These are phyloP conservation scores for Cenchrus purpureus DNA, from an alignment of 176 grass and related monocot genomes.

Conservation along the genomic window DNA sequence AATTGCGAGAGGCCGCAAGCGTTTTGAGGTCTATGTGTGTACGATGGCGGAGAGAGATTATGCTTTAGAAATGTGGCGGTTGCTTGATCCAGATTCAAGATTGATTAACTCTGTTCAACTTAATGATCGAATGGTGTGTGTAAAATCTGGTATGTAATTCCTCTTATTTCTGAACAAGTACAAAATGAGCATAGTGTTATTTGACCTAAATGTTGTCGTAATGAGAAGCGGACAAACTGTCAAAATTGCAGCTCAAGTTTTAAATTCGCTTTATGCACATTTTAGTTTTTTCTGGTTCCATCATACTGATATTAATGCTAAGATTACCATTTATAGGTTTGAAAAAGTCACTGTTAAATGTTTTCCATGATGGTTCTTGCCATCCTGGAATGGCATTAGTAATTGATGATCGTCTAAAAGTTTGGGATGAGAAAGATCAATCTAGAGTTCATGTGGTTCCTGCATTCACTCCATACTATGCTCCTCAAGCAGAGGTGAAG, in stretches of 20 bases:
- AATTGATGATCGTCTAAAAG: constrained; percentile 95
- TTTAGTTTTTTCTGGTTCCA: constrained; percentile 33
- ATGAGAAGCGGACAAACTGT: constrained; percentile 15
- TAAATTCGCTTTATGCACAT: background rate
- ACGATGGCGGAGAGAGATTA: constrained; percentile 99
- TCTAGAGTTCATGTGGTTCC: constrained; percentile 93
- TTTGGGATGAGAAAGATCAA: constrained; percentile 99
- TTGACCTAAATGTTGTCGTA: background rate
- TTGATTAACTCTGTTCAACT: constrained; percentile 85
- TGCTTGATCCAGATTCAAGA: constrained; percentile 93
- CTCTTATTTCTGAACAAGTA: constrained; percentile 13
- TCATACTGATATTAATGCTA: constrained; percentile 33
- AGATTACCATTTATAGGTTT: constrained; percentile 52
- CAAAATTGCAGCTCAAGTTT: background rate
- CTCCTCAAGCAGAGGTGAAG: constrained; percentile 93
- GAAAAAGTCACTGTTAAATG: constrained; percentile 87
- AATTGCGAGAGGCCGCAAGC: constrained; percentile 92
- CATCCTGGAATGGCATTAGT: constrained; percentile 97
- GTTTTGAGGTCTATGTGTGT: constrained; percentile 99
- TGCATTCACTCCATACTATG: constrained; percentile 98
- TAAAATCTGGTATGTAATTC: constrained; percentile 81
- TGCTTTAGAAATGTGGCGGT: constrained; percentile 98
- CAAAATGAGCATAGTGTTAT: background rate
- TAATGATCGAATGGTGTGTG: constrained; percentile 89
- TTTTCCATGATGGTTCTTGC: constrained; percentile 93